phyloP scores from a whole-genome alignment of 164 flowering plant species.

The Umbellularia californica region DNA sequence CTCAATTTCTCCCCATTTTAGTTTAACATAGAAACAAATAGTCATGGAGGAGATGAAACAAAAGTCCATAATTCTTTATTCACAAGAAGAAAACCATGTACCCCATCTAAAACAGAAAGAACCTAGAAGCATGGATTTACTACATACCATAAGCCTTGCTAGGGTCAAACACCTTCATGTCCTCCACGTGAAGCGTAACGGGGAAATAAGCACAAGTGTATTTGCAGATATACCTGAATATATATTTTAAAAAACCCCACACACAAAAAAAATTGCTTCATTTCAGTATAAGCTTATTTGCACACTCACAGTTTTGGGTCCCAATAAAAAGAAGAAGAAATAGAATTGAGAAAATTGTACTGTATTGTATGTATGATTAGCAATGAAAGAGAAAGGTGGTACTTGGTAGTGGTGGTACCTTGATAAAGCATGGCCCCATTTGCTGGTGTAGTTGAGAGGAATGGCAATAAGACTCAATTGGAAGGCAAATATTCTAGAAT shows the following conservation, averaged over 20 bases:
- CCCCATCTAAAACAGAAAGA: not conserved
- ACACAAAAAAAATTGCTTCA: not conserved
- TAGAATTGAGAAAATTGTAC: not conserved
- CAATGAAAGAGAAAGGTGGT: not conserved
- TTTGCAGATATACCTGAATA: conserved; percentile 73
- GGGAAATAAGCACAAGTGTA: conserved; percentile 78
- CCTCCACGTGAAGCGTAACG: conserved; percentile 66
- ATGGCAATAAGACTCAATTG: conserved; percentile 46
- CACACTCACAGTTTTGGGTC: no score
- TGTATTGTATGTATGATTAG: not conserved
- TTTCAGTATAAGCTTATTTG: no score
- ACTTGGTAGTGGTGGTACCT: conserved; percentile 30
- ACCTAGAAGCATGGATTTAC: not conserved
- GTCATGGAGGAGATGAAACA: not conserved
- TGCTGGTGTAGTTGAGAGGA: conserved; percentile 57
- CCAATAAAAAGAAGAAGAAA: not conserved
- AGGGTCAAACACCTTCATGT: conserved; percentile 62
- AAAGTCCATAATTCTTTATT: not conserved
- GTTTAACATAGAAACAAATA: not conserved
- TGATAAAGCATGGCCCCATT: conserved; percentile 45
- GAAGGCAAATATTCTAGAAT: conserved; percentile 56
- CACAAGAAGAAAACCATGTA: no score
- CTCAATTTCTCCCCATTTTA: not conserved
- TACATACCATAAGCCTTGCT: conserved; percentile 61
- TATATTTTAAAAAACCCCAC: not conserved